phyloP scores from a whole-genome alignment of 2,329 filamentous ascomycete genomes.

The Sarocladium oryzae region DNA sequence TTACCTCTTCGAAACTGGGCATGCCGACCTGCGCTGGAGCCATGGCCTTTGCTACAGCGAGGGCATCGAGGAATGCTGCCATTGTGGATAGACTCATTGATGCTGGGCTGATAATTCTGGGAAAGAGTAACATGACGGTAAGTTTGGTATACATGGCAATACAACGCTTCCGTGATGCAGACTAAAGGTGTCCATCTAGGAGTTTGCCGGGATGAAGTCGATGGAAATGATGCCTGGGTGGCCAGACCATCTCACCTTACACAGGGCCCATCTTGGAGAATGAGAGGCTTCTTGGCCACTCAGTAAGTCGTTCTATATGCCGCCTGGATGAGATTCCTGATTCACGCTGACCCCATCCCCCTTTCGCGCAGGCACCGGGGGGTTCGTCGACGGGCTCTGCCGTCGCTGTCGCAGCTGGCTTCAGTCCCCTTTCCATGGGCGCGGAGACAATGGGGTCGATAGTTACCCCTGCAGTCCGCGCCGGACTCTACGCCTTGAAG shows the following conservation, averaged over 20 bases:
- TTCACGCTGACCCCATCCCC: not conserved
- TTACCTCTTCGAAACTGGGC: conserved; percentile 9
- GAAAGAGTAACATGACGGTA: conserved; percentile 12
- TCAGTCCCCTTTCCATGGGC: conserved; percentile 20
- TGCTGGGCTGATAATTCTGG: conserved; percentile 11
- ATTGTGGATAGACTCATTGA: conserved; percentile 11
- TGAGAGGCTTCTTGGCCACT: conserved; percentile 12
- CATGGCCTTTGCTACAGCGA: conserved; percentile 9
- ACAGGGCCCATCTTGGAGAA: conserved; percentile 12
- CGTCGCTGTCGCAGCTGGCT: conserved; percentile 20
- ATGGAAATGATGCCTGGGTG: conserved; percentile 14
- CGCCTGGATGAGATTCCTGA: too few relatives aligned
- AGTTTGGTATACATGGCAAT: not conserved
- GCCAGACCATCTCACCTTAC: conserved; percentile 20
- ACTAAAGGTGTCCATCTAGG: not conserved
- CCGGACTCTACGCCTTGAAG: conserved; percentile 19
- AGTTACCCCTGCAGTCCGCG: conserved; percentile 13
- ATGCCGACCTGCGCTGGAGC: conserved; percentile 12
- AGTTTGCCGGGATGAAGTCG: conserved; percentile 14
- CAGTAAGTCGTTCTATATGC: conserved; percentile 10
- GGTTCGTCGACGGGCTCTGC: conserved; percentile 22
- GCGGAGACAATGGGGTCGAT: conserved; percentile 24
- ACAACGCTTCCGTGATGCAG: not conserved
- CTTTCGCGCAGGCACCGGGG: conserved; percentile 17
- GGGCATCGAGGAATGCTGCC: conserved; percentile 7